phyloP scores from a whole-genome alignment of 306 rosid species.

The Pterocarpus santalinus region DNA sequence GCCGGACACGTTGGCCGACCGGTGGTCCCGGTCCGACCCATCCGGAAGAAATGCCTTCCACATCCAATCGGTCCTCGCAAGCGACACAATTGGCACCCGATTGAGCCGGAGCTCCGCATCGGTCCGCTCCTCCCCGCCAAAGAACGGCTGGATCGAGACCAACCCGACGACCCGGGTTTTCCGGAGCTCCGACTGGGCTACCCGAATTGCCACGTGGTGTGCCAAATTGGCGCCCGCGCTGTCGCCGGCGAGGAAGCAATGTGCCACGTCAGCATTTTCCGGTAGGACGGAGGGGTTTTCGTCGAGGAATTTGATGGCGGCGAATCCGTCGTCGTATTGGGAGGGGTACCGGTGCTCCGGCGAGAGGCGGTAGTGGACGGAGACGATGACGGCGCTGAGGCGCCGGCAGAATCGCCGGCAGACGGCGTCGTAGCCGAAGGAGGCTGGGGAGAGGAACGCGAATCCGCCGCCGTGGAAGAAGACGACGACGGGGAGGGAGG shows the following conservation, averaged over 20 bases:
- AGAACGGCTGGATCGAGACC: slow-evolving; percentile 75
- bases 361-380: slow-evolving; percentile 76
- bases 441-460: slow-evolving; percentile 54
- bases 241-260: slow-evolving; percentile 74
- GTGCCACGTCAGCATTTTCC: slow-evolving; percentile 57
- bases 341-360: slow-evolving; percentile 75
- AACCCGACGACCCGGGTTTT: slow-evolving; percentile 47
- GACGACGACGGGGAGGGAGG: slow-evolving; percentile 27
- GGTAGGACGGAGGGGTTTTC: slow-evolving; percentile 49
- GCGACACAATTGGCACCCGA: slow-evolving; percentile 54
- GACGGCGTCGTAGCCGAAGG: slow-evolving; percentile 57
- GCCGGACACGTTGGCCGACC: slow-evolving; percentile 66
- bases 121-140: slow-evolving; percentile 81
- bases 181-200: slow-evolving; percentile 17
- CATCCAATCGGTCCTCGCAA: slow-evolving; percentile 63
- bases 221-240: slow-evolving; percentile 88
- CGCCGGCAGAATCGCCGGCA: slow-evolving; percentile 59
- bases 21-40: slow-evolving; percentile 62
- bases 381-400: slow-evolving; percentile 62
- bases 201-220: slow-evolving; percentile 69
- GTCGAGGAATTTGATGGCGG: slow-evolving; percentile 57
- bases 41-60: slow-evolving; percentile 74
- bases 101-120: slow-evolving; percentile 64
- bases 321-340: slow-evolving; percentile 82
- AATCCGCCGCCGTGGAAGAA: slow-evolving; percentile 69